A percentile compares a stretch with the other conserved stretches of the same genome.
These are phyloP conservation scores for Citrus medica DNA, from an alignment of 345 rosid species.

Conservation along the genomic window DNA sequence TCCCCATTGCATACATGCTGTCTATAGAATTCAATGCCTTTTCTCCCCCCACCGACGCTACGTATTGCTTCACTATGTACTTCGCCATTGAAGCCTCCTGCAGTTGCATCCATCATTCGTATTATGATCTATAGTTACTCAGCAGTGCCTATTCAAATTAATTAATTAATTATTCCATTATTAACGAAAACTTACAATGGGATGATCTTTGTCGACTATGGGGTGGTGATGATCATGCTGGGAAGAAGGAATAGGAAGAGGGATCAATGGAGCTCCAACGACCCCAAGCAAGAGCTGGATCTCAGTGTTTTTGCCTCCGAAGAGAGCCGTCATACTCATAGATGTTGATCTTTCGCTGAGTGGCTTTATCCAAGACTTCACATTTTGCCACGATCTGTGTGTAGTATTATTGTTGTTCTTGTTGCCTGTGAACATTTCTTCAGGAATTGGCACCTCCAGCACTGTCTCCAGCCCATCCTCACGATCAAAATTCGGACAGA, in stretches of 20 bases:
- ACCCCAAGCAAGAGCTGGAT: slow-evolving; percentile 95
- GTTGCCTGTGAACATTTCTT: slow-evolving; percentile 58
- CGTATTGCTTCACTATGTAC: slow-evolving; percentile 87
- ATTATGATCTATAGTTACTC: no score
- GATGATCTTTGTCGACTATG: slow-evolving; percentile 46
- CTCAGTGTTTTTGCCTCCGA: slow-evolving; percentile 69
- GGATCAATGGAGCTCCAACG: slow-evolving; percentile 89
- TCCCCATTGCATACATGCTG: slow-evolving; percentile 94
- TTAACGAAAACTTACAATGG: slow-evolving; percentile 47
- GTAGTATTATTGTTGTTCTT: slow-evolving; percentile 17
- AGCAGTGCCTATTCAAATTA: not conserved
- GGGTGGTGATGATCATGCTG: slow-evolving; percentile 24
- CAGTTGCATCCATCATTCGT: not conserved
- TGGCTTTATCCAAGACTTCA: slow-evolving; percentile 81
- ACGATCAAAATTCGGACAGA: slow-evolving; percentile 79
- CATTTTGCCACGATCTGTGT: slow-evolving; percentile 60
- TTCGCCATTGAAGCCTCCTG: slow-evolving; percentile 91
- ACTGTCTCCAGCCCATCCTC: slow-evolving; percentile 96
- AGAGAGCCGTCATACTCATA: slow-evolving; percentile 34
- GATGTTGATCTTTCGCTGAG: slow-evolving; percentile 27
- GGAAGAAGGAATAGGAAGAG: slow-evolving; percentile 53
- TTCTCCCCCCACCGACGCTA: slow-evolving; percentile 91
- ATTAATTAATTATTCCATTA: not conserved
- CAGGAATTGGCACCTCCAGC: slow-evolving; percentile 94
- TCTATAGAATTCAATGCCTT: slow-evolving; percentile 48